Base-by-base conservation (phyloP, 441 rosid genomes). In the Erodium trifolium region DNA sequence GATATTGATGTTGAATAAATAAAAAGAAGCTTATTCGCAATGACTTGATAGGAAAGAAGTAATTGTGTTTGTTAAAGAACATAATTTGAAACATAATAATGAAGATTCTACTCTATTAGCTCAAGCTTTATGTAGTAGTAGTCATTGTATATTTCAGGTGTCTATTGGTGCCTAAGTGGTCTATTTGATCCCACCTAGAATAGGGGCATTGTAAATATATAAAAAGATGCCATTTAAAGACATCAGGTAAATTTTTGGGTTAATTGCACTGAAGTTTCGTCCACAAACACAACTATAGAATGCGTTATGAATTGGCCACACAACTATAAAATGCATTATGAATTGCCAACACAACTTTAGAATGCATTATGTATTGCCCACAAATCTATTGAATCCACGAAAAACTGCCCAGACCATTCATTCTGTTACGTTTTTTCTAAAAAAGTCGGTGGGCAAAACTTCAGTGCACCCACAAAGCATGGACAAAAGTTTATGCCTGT, bases 151-250 rank as follows among this genome's bases (percentile, higher is more conserved):
- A 37, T 37, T 37, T 37, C 41, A 37, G 41, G 41, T 37, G 41
- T 37, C 41, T 37, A 37, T 37, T 37, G 9, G 41, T 37, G 41
- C 41, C 41, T 37, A 7, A 37, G 41, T 37, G 8, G 9, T 37
- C 41, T 37, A 7, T 37, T 59, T 59, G 63, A 59, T 19, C 63
- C 63, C 13, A 18, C 63, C 23, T 57, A 59, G 63, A 59, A 19
- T n/a, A 47, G 53, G 53, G 53, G 16, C 53, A 3, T 47, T 11
- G 4, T 47, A 12, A 47, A 47, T 47, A 47, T 12, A 47, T 12
- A 47, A 47, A 47, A 11, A 16, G 10, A 47, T 59, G 34, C 13
- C 53, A 12, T 19, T 59, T 18, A 37, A 37, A 37, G 41, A 37
- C n/a, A n/a, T 37, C 8, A 37, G 3, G 41, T 37, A 5, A 7